These are phyloP conservation scores for Cladorrhinum sp. DNA, from an alignment of 2,329 filamentous ascomycete genomes.

Conservation along the genomic window DNA sequence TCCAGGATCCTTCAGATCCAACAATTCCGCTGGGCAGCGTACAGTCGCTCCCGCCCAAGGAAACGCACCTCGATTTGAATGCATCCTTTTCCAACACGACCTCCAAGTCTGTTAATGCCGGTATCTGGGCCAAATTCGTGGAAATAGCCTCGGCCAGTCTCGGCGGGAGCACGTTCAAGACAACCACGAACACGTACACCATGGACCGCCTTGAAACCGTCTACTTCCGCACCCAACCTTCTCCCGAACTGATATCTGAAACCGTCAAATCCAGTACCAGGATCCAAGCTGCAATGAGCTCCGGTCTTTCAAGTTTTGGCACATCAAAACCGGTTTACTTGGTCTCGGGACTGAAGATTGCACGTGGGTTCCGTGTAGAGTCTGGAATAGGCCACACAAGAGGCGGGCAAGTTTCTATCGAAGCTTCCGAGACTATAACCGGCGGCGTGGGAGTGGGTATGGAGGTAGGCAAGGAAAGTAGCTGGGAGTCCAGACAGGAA, in stretches of 20 bases:
- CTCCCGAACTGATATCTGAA: background rate
- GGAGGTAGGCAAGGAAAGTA: background rate
- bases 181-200: background rate
- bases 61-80: conserved; percentile 3
- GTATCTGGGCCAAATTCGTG: conserved; percentile 6
- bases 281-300: background rate
- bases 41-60: background rate
- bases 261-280: background rate
- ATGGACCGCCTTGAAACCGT: conserved; percentile 1
- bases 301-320: background rate
- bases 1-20: conserved; percentile 2
- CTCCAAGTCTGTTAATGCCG: background rate
- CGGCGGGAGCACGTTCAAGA: background rate
- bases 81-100: background rate
- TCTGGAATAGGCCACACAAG: background rate
- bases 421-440: background rate
- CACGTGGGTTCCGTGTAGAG: background rate
- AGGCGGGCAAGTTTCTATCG: background rate
- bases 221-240: conserved; percentile 1
- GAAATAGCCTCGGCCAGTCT: background rate
- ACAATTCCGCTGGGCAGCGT: conserved; percentile 1
- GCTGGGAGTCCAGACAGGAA: background rate
- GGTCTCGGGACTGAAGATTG: conserved; percentile 7
- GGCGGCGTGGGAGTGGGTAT: background rate
- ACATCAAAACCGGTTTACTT: conserved; percentile 1